Percentiles rank a stretch among this genome's conserved stretches.
phyloP scores from a whole-genome alignment of 148 eudicot genomes.

The Vaccinium darrowii region DNA sequence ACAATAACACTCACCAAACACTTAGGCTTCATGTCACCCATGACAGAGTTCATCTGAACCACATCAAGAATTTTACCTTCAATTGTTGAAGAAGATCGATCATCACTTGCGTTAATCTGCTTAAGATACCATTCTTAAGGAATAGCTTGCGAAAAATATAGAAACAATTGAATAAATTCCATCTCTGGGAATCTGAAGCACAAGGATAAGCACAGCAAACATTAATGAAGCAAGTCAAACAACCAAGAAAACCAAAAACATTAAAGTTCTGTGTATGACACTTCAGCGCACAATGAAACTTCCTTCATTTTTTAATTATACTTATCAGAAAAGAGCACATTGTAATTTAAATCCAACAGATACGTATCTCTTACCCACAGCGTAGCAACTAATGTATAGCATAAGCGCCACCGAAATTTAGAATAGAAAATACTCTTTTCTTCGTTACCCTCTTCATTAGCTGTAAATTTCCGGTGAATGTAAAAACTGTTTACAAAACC shows the following conservation, averaged over 20 bases:
- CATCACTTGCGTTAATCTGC: constrained; percentile 99
- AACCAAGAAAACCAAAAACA: background rate
- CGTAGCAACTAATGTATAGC: background rate
- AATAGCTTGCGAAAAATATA: constrained; percentile 10
- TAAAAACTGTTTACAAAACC: background rate
- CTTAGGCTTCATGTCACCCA: constrained; percentile 87
- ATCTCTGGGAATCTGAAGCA: background rate
- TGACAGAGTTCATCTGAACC: constrained; percentile 94
- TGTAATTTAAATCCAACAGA: background rate
- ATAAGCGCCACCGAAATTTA: background rate
- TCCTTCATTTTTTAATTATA: background rate
- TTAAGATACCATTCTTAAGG: constrained; percentile 16
- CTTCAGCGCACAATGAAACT: background rate
- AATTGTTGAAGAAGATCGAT: constrained; percentile 72
- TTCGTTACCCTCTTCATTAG: background rate
- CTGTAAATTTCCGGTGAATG: background rate
- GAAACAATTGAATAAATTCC: background rate
- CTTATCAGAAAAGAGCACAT: background rate
- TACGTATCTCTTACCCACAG: background rate
- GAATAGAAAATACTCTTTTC: background rate
- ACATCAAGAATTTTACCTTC: constrained; percentile 91
- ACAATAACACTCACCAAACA: constrained; percentile 67
- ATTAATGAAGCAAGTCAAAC: constrained; percentile 6
- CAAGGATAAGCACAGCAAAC: constrained; percentile 5
- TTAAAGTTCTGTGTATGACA: background rate